Evolutionary conservation across 768 basidiomycete species (phyloP).

Genomic region (Chiua virens): DNA sequence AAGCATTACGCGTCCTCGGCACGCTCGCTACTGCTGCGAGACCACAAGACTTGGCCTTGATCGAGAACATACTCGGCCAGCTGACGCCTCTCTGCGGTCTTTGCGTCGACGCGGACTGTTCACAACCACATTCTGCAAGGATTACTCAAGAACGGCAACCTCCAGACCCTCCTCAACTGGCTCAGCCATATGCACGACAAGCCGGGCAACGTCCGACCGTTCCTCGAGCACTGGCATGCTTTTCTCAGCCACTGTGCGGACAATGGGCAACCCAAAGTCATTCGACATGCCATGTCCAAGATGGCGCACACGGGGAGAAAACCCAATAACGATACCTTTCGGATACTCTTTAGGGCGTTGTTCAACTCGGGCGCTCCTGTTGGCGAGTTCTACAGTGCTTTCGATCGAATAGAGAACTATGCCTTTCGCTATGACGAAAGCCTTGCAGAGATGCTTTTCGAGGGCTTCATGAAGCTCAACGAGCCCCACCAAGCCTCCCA

Average conservation of each 20-base stretch:
- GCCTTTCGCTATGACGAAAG: constrained; percentile 45
- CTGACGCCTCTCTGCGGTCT: constrained; percentile 48
- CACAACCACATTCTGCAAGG: constrained; percentile 51
- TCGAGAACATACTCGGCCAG: constrained; percentile 52
- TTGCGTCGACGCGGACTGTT: constrained; percentile 42
- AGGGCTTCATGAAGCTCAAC: constrained; percentile 44
- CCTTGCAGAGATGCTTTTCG: constrained; percentile 41
- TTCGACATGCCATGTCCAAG: constrained; percentile 33
- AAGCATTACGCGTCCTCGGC: constrained; percentile 42
- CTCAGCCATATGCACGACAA: constrained; percentile 52
- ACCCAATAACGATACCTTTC: constrained; percentile 48
- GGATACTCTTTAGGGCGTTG: constrained; percentile 47
- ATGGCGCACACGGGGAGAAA: constrained; percentile 41
- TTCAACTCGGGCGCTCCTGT: constrained; percentile 33
- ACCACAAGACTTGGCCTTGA: constrained; percentile 51
- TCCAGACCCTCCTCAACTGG: constrained; percentile 48
- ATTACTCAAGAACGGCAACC: constrained; percentile 45
- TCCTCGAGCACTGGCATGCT: constrained; percentile 53
- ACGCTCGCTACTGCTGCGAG: constrained; percentile 52
- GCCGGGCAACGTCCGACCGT: constrained; percentile 46
- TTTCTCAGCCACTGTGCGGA: constrained; percentile 45
- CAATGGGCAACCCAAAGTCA: constrained; percentile 24
- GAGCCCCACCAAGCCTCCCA: constrained; percentile 36
- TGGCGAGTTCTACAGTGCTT: constrained; percentile 38
- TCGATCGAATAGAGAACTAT: constrained; percentile 47